These are phyloP conservation scores for Pisolithus thermaeus DNA, from an alignment of 1,284 basidiomycete genomes.

Conservation along the genomic window DNA sequence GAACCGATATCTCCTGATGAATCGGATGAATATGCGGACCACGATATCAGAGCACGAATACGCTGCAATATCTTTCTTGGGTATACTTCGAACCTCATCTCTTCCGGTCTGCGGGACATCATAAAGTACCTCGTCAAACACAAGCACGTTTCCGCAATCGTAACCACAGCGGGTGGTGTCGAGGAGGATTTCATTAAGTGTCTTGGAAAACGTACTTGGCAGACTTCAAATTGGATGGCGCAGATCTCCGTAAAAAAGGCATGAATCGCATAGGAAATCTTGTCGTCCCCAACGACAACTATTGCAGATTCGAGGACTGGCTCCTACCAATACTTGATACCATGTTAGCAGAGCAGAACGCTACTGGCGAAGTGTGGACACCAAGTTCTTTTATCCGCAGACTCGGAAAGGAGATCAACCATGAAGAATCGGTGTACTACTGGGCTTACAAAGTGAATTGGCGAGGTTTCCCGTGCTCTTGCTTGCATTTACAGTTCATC, in stretches of 20 bases:
- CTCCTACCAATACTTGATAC: slow-evolving; percentile 88
- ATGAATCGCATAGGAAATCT: slow-evolving; percentile 99
- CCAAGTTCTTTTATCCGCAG: slow-evolving; percentile 92
- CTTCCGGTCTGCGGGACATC: slow-evolving; percentile 92
- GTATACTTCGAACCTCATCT: slow-evolving; percentile 98
- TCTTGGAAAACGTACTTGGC: slow-evolving; percentile 91
- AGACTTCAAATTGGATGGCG: slow-evolving; percentile 90
- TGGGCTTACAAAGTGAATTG: slow-evolving; percentile 95
- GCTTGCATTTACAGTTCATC: slow-evolving; percentile 17
- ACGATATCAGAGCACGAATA: slow-evolving; percentile 58
- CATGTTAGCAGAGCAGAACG: slow-evolving; percentile 87
- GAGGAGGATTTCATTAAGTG: slow-evolving; percentile 99
- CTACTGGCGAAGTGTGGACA: slow-evolving; percentile 76
- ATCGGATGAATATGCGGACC: slow-evolving; percentile 54
- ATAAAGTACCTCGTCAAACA: slow-evolving; percentile 93
- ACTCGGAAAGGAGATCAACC: slow-evolving; percentile 92
- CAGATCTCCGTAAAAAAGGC: slow-evolving; percentile 79
- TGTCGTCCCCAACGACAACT: slow-evolving; percentile 97
- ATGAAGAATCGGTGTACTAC: slow-evolving; percentile 97
- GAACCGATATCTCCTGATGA: slow-evolving; percentile 68
- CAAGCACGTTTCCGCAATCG: slow-evolving; percentile 84
- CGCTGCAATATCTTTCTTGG: slow-evolving; percentile 91
- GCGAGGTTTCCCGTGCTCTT: slow-evolving; percentile 12
- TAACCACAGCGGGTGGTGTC: slow-evolving; percentile 97
- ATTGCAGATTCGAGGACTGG: slow-evolving; percentile 99